phyloP scores from a whole-genome alignment of 805 yeast species.

The Kluyveromyces aestuarii region DNA sequence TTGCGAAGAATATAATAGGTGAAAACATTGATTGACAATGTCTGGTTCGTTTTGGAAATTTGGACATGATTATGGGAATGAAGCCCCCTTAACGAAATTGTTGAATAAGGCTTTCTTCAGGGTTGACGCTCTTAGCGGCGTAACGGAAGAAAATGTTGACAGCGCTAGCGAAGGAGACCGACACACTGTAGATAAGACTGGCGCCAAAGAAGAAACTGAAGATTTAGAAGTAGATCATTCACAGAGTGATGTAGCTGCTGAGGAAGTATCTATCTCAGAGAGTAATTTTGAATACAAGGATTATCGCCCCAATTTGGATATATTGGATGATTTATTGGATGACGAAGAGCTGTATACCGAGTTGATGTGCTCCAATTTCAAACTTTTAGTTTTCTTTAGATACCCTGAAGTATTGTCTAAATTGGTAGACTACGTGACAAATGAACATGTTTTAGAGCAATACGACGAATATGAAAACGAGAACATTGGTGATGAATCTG shows the following conservation, averaged over 20 bases:
- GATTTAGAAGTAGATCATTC: constrained; percentile 7
- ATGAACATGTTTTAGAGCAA: constrained; percentile 27
- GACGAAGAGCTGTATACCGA: constrained; percentile 71
- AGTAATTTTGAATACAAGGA: constrained; percentile 27
- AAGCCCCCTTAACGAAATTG: constrained; percentile 45
- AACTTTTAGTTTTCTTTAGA: constrained; percentile 68
- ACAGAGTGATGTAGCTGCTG: constrained; percentile 20
- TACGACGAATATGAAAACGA: constrained; percentile 12
- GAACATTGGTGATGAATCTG: constrained; percentile 5
- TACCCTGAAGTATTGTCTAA: constrained; percentile 66
- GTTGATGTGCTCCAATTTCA: constrained; percentile 59
- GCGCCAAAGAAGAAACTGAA: constrained; percentile 6
- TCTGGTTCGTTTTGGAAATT: constrained; percentile 51
- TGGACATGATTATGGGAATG: constrained; percentile 47
- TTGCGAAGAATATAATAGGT: neutral
- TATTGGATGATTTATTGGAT: constrained; percentile 54
- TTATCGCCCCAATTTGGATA: constrained; percentile 33
- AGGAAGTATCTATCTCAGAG: constrained; percentile 23
- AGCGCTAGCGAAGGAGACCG: constrained; percentile 24
- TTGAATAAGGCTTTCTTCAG: constrained; percentile 30
- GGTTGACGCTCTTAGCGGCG: constrained; percentile 10
- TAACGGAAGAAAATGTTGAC: constrained; percentile 1
- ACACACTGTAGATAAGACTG: constrained; percentile 8
- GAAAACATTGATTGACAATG: constrained; percentile 14
- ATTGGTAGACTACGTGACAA: constrained; percentile 57